Evolutionary conservation across 1,284 basidiomycete species (phyloP), one percentile per base, ranked within the genome.

Genomic region (Leccinum cinnamomeum): DNA sequence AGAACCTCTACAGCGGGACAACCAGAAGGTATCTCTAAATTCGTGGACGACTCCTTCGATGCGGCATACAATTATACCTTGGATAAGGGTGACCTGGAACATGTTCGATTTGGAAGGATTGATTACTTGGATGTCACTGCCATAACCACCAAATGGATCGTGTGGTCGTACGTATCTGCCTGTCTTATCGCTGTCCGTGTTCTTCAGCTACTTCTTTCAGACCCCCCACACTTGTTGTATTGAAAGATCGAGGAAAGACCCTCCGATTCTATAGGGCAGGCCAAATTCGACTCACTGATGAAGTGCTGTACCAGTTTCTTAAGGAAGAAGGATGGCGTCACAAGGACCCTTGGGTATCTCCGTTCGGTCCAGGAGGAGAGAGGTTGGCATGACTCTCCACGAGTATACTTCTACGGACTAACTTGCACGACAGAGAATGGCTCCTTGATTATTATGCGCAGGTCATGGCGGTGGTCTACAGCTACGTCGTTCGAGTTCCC

Each of bases 121-220:
- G 90, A 93, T 77, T 93, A 93, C 73, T 76, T 92, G 66, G 87
- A 89, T 64, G 91, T 92, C 64, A 93, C 91, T 3, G 77, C 79
- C 59, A 74, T 93, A 66, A 93, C 91, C 51, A 92, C 90, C 5
- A 90, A 89, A 70, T 93, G 91, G 91, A 80, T 71, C 48, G 75
- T 93, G 57, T 93, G 91, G 91, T 82, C 84, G 91, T 92, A 71
- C 65, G 88, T 76, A 37, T 65, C 59, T 16, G 14, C 68, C 20
- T 37, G 18, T 59, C 25, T 62, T 35, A 37, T 46, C 60, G 7
- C 11, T 55, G 53, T 48, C 51, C 35, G 58, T 61, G 8, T 68
- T 30, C 20, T 51, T 60, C 60, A 60, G 39, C 18, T 14, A 4
- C 57, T 35, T 35, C 48, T 25, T 51, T 53, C 63, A 92, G 91